Conservation (phyloP, 192 early-diverging fungal species). For the Coemansia sp. region DNA sequence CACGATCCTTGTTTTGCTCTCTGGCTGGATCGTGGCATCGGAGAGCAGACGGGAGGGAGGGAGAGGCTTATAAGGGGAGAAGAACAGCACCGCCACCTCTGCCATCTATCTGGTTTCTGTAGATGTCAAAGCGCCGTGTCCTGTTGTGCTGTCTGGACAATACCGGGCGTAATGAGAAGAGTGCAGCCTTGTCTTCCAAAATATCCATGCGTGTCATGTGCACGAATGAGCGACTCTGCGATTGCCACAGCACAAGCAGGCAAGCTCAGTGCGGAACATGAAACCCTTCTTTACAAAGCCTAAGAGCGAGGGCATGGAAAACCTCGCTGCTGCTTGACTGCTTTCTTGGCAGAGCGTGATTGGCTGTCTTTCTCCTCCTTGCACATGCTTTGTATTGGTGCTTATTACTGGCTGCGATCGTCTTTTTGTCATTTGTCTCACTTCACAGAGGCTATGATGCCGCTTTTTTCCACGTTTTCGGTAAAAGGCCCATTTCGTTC, state of each 20-base stretch:
- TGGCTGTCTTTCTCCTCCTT: not conserved
- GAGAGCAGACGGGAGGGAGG: not conserved
- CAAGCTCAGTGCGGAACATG: not conserved
- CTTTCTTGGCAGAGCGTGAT: slow-evolving; percentile 5
- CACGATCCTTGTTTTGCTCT: too few relatives aligned
- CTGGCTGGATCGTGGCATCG: too few relatives aligned
- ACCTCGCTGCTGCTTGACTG: not conserved
- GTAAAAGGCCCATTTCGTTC: too few relatives aligned
- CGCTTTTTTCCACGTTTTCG: too few relatives aligned
- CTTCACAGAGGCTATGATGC: not conserved
- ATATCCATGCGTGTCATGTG: too few relatives aligned
- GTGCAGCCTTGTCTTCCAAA: not conserved
- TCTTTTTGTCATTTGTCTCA: not conserved
- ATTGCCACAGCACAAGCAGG: not conserved
- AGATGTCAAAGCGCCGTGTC: not conserved
- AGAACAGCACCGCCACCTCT: too few relatives aligned
- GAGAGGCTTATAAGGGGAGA: not conserved
- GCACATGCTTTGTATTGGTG: too few relatives aligned
- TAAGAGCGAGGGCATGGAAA: not conserved
- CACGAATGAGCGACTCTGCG: too few relatives aligned
- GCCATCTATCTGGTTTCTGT: not conserved
- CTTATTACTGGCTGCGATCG: too few relatives aligned
- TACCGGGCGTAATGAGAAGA: not conserved
- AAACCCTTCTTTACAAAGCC: not conserved
- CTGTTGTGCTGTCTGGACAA: not conserved